Percentiles rank a stretch among this genome's conserved stretches.
Conservation (phyloP, 148 eudicot species). For the Cornus suecica region DNA sequence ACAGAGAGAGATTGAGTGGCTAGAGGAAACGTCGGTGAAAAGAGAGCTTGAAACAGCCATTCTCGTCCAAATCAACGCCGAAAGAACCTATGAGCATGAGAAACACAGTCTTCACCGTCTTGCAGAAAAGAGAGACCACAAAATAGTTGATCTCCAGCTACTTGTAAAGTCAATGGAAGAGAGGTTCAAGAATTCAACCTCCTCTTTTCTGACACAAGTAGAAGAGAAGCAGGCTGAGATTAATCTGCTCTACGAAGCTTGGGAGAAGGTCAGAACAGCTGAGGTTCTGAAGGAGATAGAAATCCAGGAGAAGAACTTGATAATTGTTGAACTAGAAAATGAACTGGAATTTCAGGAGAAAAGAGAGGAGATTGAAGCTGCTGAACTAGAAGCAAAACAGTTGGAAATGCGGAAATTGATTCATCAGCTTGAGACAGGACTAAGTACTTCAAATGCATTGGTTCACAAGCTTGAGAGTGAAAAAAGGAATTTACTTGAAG, state of each 20-base stretch:
- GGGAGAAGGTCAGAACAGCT: constrained; percentile 37
- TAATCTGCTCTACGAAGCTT: constrained; percentile 27
- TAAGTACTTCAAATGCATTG: not conserved
- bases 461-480: constrained; percentile 18
- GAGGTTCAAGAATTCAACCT: constrained; percentile 27
- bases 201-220: constrained; percentile 27
- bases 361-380: constrained; percentile 14
- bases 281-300: constrained; percentile 38
- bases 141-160: constrained; percentile 31
- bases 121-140: constrained; percentile 35
- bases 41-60: constrained; percentile 36
- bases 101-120: constrained; percentile 27
- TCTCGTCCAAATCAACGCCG: constrained; percentile 18
- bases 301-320: constrained; percentile 30
- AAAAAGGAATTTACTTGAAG: constrained; percentile 17
- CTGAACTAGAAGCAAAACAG: constrained; percentile 18
- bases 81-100: constrained; percentile 21
- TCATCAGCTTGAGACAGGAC: not conserved
- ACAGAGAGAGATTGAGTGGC: constrained; percentile 16
- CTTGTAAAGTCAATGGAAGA: constrained; percentile 32
- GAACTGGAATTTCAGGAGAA: constrained; percentile 25
- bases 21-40: constrained; percentile 30
- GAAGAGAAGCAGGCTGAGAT: constrained; percentile 32
- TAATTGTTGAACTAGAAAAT: constrained; percentile 36
- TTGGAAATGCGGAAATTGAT: constrained; percentile 13